Evolutionary conservation across 2,329 filamentous ascomycete genomes (phyloP), one percentile per base, ranked within the genome.

Genomic region (Colletotrichum higginsianum): DNA sequence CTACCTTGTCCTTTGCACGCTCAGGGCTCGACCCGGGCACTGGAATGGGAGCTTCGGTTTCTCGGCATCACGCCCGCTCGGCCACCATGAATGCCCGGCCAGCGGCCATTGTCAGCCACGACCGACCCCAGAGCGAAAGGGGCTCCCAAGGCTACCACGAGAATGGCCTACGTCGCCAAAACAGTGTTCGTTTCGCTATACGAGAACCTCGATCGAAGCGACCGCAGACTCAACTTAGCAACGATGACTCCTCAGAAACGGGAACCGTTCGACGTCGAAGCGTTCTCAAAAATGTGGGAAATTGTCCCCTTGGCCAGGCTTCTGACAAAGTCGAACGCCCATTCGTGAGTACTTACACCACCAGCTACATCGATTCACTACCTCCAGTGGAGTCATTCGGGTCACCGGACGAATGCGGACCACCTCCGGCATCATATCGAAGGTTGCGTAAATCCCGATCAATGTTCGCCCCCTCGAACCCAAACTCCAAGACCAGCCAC

Each of bases 1-100:
- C 91, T 9, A 82, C 84, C 44, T 82, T 90, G 76, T 92, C 91
- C 1, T 93, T 89, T 77, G 79, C 82, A 8, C 84, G 87, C 71
- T 87, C 87, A n/a, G 83, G 83, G 65, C 82, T 82, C 46, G 81
- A 83, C 15, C 81, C 77, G 49, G 81, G 76, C 67, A 77, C 77
- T 38, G 82, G 83, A 60, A 75, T 78, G 63, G 12, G 83, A 80
- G 15, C 23, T 44, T 79, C 50, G 26, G 30, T 23, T 42, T 63
- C 61, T 7, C 61, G 38, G 44, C 46, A 50, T 35, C 47, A n/a
- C 35, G 35, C 35, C 26, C 18, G 18, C 13, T 26, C 40, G 38
- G 8, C 9, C 18, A 35, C 15, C 26, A 26, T 65, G 50, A 18
- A 26, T 46, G 47, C 40, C 15, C 35, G 40, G 23, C 50, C 49